A percentile compares a stretch with the other conserved stretches of the same genome.
phyloP scores from a whole-genome alignment of 2,329 filamentous ascomycete species.

The Penicillium sclerotiorum region DNA sequence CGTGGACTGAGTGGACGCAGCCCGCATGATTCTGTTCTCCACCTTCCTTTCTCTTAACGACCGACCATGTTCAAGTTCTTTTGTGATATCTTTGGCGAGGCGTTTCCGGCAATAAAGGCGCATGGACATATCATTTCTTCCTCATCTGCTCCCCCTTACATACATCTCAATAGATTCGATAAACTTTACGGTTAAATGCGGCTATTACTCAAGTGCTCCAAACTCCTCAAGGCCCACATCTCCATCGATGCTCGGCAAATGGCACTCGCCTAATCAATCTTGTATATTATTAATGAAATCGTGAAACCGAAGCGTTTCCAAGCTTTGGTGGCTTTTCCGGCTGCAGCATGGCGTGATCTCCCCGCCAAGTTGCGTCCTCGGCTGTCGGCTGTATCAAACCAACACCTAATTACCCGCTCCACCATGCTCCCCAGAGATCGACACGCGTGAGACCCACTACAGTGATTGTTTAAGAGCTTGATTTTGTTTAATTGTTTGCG shows the following conservation, averaged over 20 bases:
- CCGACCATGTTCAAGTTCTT: not conserved
- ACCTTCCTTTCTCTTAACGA: not conserved
- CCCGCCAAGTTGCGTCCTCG: not conserved
- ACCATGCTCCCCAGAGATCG: not conserved
- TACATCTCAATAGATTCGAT: no score
- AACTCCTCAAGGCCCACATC: no score
- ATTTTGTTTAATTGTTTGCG: not conserved
- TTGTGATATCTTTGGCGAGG: constrained; percentile 1
- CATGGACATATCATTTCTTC: not conserved
- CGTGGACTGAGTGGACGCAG: constrained; percentile 8
- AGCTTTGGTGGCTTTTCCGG: not conserved
- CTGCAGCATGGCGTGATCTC: constrained; percentile 2
- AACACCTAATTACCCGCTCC: not conserved
- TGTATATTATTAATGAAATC: no score
- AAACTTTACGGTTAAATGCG: no score
- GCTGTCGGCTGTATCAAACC: constrained; percentile 1
- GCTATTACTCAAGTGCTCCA: no score
- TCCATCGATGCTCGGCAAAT: no score
- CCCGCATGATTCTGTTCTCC: not conserved
- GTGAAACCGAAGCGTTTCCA: no score
- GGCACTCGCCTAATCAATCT: no score
- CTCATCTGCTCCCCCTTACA: no score
- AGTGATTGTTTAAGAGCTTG: not conserved
- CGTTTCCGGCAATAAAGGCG: not conserved
- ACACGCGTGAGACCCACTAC: not conserved